Base-by-base conservation (phyloP, 208 protist species). In the Acanthamoeba divionensis region DNA sequence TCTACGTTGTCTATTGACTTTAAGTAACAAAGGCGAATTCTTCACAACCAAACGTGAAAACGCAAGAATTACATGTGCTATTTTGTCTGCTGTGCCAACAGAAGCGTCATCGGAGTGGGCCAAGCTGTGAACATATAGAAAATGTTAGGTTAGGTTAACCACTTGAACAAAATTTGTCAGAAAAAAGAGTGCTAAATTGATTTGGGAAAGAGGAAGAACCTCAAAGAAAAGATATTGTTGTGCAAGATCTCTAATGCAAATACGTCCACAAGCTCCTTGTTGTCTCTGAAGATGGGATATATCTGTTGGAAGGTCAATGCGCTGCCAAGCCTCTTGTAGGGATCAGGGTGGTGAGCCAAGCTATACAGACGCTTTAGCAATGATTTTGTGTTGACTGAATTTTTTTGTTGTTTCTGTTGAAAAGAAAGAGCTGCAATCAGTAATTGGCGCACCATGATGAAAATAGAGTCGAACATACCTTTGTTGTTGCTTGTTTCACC, bases 311-410 rank as follows among this genome's bases (percentile, higher is more conserved):
- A 83, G 15, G 93, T 73, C 2, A 93, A 26, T 18, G 91, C 79
- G 21, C 89, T 80, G 18, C 94, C 95, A 2, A 95, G 36, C 29
- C 95, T 79, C 33, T 93, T 94, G 29, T 90, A 90, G 10, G 93
- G 41, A 63, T 83, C 91, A 1, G 94, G 93, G 85, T 97, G 94
- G 13, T 44, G 62, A 3, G 92, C 77, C 24, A 96, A 18, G 26
- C 73, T 73, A 63, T 94, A 95, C 3, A 97, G 26, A 15, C 94
- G 79, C 75, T 94, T 93, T 7, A 96, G 67, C 18, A 96, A 26
- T 1, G 82, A 75, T 15, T 89, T 89, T n/a, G 89, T 86, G 60
- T 87, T 83, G 10, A 91, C 75, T 57, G 52, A 26, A 36, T 36
- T 57, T 21, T 91, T 91, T 41, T 57, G 60, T 48, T 75, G 73